A percentile compares a stretch with the other conserved stretches of the same genome.
Conservation (phyloP, 1,284 basidiomycete species). For the Fomitiporia mediterranea region DNA sequence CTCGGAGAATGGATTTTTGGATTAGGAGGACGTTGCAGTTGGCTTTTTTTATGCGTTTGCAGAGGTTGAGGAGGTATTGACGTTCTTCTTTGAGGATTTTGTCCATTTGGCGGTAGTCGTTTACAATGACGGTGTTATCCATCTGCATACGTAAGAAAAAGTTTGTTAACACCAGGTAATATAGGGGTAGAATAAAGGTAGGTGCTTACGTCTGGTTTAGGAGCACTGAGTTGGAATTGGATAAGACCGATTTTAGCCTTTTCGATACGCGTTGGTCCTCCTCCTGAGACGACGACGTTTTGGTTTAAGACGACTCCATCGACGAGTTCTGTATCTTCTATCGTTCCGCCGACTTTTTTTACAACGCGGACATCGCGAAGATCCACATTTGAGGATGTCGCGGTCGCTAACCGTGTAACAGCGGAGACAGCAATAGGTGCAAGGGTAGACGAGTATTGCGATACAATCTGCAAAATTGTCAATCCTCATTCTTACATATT, state of each 20-base stretch:
- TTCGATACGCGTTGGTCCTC: constrained; percentile 93
- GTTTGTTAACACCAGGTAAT: neutral
- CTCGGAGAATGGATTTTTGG: constrained; percentile 98
- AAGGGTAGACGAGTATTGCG: constrained; percentile 96
- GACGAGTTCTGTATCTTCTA: constrained; percentile 97
- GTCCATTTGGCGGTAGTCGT: constrained; percentile 99
- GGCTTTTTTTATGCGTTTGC: constrained; percentile 99
- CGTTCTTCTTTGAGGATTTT: constrained; percentile 99
- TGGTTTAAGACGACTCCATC: constrained; percentile 97
- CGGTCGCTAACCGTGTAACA: constrained; percentile 85
- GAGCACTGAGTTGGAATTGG: constrained; percentile 97
- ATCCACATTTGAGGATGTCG: constrained; percentile 91
- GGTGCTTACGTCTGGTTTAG: constrained; percentile 88
- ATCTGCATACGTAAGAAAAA: constrained; percentile 52
- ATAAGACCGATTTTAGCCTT: constrained; percentile 99
- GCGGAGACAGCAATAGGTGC: constrained; percentile 97
- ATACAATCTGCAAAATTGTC: constrained; percentile 82
- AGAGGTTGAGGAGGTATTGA: constrained; percentile 96
- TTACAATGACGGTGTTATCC: constrained; percentile 99
- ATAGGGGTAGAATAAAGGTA: neutral
- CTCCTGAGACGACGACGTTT: constrained; percentile 85
- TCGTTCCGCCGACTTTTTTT: constrained; percentile 98
- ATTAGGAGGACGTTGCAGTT: constrained; percentile 99
- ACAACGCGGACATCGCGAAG: constrained; percentile 94
- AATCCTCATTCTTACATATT: constrained; percentile 5